Base-by-base conservation (phyloP, 2,329 filamentous ascomycete genomes). In the Xylaria sp. region DNA sequence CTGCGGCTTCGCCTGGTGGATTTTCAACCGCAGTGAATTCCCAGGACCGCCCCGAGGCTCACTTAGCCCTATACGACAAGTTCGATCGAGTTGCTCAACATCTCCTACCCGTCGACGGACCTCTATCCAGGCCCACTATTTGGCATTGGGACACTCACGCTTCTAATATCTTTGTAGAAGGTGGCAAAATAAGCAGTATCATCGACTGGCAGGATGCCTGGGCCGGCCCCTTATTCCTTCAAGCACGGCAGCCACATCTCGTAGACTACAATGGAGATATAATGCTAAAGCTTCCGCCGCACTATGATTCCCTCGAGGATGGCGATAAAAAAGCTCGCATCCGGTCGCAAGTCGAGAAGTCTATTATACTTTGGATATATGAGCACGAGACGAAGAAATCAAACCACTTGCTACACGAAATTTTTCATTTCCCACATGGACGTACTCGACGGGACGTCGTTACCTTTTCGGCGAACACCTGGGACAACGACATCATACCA, bases 111-210 rank as follows among this genome's bases (percentile, higher is more conserved):
- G 51, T 39, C 30, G 27, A 55, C 6, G 32, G 34, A 42, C 6
- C 30, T 27, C n/a, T 63, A 9, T 27, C 47, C 19, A 45, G 32
- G 51, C 34, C 60, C 14, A 56, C 60, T n/a, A 7, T 56, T 17
- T 64, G 54, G 61, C 54, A 58, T 47, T 58, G 53, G 53, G 54
- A 64, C 30, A 64, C 27, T 21, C 47, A 53, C 45, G 45, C 53
- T 7, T 53, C 61, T 42, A 59, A 64, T 19, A 30, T 64, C 45
- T 64, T 64, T 19, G 30, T 59, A 8, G 6, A 64, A 11, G 19
- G 11, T 21, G 47, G 36, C 21, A 53, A 59, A 30, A 53, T 58
- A n/a, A 59, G 45, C 34, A 47, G 61, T 19, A 51, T 54, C 48
- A 53, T 64, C 19, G 61, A 64, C 19, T 59, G 54, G 54, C 54